A percentile compares a stretch with the other conserved stretches of the same genome.
Conservation (phyloP, 1,284 basidiomycete genomes). For the Megacollybia platyphylla region DNA sequence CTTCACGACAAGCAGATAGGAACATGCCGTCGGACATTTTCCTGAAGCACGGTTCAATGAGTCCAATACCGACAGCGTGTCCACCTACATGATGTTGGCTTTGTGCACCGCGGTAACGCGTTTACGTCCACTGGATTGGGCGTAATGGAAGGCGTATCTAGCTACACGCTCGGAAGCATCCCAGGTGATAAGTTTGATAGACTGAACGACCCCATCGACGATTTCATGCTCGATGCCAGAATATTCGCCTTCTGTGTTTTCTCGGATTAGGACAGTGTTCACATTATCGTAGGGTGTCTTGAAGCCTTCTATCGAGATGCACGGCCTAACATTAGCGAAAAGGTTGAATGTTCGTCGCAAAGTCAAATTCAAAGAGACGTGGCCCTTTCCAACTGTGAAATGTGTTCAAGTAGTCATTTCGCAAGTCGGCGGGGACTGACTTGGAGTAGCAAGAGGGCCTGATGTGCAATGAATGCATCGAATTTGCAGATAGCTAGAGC, state of each 20-base stretch:
- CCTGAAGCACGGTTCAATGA: slow-evolving; percentile 26
- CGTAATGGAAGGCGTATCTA: slow-evolving; percentile 98
- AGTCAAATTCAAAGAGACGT: slow-evolving; percentile 96
- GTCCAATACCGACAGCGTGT: background rate
- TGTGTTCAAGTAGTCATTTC: slow-evolving; percentile 5
- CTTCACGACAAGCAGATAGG: slow-evolving; percentile 92
- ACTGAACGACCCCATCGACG: slow-evolving; percentile 97
- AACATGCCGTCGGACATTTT: slow-evolving; percentile 99
- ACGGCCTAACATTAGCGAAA: slow-evolving; percentile 97
- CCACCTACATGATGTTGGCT: slow-evolving; percentile 90
- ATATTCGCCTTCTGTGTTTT: slow-evolving; percentile 99
- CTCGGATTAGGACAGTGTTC: slow-evolving; percentile 95
- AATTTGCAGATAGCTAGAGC: slow-evolving; percentile 1
- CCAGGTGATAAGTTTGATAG: slow-evolving; percentile 99
- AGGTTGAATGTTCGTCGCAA: slow-evolving; percentile 95
- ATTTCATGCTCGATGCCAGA: slow-evolving; percentile 98
- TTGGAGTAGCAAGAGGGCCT: slow-evolving; percentile 91
- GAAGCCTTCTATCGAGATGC: slow-evolving; percentile 91
- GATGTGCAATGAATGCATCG: slow-evolving; percentile 4
- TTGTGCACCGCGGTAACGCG: slow-evolving; percentile 99
- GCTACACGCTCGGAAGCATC: slow-evolving; percentile 98
- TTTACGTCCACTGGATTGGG: slow-evolving; percentile 76
- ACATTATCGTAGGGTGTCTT: slow-evolving; percentile 99
- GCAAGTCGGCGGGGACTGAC: slow-evolving; percentile 26
- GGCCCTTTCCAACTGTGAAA: slow-evolving; percentile 88